Conservation (phyloP, 305 asterid genomes). For the Fraxinus ornus region DNA sequence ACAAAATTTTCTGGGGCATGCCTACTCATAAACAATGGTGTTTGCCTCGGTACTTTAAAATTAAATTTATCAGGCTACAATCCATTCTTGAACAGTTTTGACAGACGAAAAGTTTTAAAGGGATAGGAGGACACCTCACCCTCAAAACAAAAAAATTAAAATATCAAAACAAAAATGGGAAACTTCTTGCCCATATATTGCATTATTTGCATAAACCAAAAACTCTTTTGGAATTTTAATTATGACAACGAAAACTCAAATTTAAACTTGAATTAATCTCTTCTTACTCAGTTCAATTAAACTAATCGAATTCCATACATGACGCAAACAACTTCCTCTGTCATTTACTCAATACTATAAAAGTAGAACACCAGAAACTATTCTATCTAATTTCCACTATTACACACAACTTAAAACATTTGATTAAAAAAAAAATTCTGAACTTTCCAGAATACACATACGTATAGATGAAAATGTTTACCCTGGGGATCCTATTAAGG, state of each 20-base stretch:
- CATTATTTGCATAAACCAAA: neutral
- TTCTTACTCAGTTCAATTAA: neutral
- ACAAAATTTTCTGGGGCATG: neutral
- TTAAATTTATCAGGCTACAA: neutral
- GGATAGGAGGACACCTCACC: neutral
- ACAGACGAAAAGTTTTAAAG: neutral
- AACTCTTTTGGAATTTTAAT: neutral
- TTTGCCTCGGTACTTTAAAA: neutral
- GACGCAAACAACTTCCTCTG: neutral
- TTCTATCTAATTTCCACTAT: neutral
- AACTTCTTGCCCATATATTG: neutral
- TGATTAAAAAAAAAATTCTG: neutral
- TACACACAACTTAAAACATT: neutral
- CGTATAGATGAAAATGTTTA: conserved; percentile 30
- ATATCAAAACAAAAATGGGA: neutral
- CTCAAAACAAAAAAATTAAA: neutral
- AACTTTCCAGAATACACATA: neutral
- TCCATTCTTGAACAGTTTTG: neutral
- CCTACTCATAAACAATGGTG: neutral
- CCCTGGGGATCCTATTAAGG: conserved; percentile 37
- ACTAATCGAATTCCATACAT: neutral
- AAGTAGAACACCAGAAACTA: conserved; percentile 1
- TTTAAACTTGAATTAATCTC: neutral
- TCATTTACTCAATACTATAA: neutral
- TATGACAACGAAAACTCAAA: neutral